Conservation (phyloP, 495 filamentous ascomycete species). For the Neurospora sp. region DNA sequence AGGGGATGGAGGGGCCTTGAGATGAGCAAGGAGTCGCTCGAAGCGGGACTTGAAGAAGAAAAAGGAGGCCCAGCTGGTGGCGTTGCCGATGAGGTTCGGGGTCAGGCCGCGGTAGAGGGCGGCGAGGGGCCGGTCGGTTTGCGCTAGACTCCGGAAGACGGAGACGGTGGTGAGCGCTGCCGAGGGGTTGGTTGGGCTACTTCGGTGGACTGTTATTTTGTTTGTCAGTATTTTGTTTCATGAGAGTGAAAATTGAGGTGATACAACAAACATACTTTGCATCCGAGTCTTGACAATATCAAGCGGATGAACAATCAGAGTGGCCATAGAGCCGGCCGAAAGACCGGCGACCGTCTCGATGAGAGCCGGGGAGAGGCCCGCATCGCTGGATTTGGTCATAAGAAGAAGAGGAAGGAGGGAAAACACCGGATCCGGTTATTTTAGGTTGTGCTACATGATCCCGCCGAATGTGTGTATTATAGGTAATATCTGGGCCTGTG, state of each 20-base stretch:
- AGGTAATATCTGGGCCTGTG: not conserved
- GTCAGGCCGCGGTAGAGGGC: conserved; percentile 82
- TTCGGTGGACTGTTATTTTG: conserved; percentile 28
- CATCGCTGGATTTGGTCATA: conserved; percentile 35
- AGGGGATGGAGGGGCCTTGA: conserved; percentile 10
- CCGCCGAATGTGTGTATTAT: conserved; percentile 10
- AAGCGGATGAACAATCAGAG: conserved; percentile 74
- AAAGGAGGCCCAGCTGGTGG: conserved; percentile 83
- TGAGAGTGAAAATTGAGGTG: too few relatives aligned
- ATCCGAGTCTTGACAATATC: conserved; percentile 94
- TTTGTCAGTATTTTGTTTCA: too few relatives aligned
- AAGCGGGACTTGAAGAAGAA: conserved; percentile 55
- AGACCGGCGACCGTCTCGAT: conserved; percentile 89
- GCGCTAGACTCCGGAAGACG: conserved; percentile 33
- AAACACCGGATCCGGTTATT: not conserved
- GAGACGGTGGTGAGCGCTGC: conserved; percentile 29
- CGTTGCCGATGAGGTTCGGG: conserved; percentile 87
- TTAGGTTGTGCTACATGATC: not conserved
- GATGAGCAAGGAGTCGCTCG: conserved; percentile 27
- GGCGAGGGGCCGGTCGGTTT: conserved; percentile 36
- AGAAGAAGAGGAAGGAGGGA: conserved; percentile 4
- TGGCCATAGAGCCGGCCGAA: conserved; percentile 75
- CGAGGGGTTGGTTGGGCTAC: conserved; percentile 19
- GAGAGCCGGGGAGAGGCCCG: conserved; percentile 57
- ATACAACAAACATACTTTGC: conserved; percentile 70